phyloP scores from a whole-genome alignment of 192 early-diverging fungal genomes.

The Geosiphon pyriformis region DNA sequence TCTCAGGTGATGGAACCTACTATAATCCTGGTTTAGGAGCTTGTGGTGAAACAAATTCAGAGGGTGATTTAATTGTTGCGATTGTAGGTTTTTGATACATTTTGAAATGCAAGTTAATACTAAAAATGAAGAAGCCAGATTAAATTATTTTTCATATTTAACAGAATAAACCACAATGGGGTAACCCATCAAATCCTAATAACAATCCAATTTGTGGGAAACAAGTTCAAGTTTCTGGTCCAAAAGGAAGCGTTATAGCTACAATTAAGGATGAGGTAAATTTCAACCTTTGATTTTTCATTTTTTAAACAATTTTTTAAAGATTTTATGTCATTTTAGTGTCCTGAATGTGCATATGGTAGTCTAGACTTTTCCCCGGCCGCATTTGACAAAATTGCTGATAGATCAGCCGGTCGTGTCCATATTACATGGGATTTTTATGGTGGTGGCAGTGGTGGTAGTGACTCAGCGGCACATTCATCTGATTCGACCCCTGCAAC shows the following conservation, averaged over 20 bases:
- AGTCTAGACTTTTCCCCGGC: not conserved
- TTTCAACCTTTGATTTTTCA: too few relatives aligned
- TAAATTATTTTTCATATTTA: too few relatives aligned
- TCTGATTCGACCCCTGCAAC: not conserved
- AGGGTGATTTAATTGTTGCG: slow-evolving; percentile 47
- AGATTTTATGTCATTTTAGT: not conserved
- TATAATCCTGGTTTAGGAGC: slow-evolving; percentile 51
- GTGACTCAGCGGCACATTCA: not conserved
- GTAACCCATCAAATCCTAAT: not conserved
- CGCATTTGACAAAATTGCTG: not conserved
- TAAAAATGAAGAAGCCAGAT: too few relatives aligned
- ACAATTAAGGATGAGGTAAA: not conserved
- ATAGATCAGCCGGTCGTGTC: not conserved
- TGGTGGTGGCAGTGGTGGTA: not conserved
- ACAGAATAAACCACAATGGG: slow-evolving; percentile 1
- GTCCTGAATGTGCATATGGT: not conserved
- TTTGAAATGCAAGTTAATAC: not conserved
- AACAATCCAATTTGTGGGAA: not conserved
- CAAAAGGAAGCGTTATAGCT: not conserved
- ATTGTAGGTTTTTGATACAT: slow-evolving; percentile 27
- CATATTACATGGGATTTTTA: not conserved
- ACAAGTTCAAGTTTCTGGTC: not conserved
- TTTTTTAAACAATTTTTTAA: too few relatives aligned
- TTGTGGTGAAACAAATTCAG: slow-evolving; percentile 44
- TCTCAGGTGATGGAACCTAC: slow-evolving; percentile 52